These are phyloP conservation scores for Candida ponderosae DNA, from an alignment of 805 yeast species.

Conservation along the genomic window DNA sequence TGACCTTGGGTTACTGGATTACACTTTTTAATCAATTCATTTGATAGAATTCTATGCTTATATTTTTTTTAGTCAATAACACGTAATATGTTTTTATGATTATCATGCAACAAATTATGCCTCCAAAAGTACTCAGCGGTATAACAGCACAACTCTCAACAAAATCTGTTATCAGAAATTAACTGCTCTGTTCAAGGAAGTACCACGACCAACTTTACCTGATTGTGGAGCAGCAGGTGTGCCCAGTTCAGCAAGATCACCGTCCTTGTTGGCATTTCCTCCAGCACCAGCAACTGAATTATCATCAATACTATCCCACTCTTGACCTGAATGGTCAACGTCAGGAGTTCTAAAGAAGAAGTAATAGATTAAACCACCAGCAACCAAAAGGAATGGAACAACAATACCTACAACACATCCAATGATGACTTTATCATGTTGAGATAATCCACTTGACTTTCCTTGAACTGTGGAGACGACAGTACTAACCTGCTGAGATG, in stretches of 20 bases:
- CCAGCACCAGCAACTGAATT: conserved; percentile 1
- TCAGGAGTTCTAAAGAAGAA: background rate
- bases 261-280: conserved; percentile 4
- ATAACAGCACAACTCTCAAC: too few relatives aligned
- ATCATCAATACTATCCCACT: conserved; percentile 13
- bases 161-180: conserved; percentile 9
- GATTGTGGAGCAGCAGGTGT: background rate
- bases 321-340: conserved; percentile 18
- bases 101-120: too few relatives aligned
- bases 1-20: too few relatives aligned
- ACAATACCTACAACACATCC: conserved; percentile 72
- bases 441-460: conserved; percentile 33
- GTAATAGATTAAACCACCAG: conserved; percentile 10
- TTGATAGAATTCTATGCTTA: too few relatives aligned
- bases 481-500: background rate
- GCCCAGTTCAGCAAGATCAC: background rate
- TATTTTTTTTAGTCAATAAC: too few relatives aligned
- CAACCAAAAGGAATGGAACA: conserved; percentile 38
- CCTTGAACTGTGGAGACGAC: conserved; percentile 6
- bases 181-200: conserved; percentile 13
- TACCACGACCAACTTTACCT: background rate
- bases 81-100: too few relatives aligned
- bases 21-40: too few relatives aligned
- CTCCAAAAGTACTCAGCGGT: too few relatives aligned
- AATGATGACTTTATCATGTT: conserved; percentile 45